Evolutionary conservation across 2,329 filamentous ascomycete genomes (phyloP), one percentile per base, ranked within the genome.

Genomic region (Fusarium praegraminearum): DNA sequence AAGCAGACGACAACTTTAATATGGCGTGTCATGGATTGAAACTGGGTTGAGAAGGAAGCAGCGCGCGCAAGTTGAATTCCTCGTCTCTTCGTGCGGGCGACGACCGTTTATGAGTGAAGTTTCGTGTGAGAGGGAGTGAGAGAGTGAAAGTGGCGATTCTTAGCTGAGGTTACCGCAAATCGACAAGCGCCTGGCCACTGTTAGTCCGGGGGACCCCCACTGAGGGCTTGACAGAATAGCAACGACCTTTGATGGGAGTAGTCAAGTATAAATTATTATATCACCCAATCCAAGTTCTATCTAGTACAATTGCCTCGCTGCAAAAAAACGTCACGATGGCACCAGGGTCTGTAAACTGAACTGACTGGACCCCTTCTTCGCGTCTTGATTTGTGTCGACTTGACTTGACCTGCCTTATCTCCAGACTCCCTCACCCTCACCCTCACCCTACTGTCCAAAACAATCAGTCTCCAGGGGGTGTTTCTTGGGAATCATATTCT

Each of bases 111-210:
- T 33, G 32, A 38, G 35, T 51, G 33, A 40, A 40, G 49, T 38
- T 16, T 54, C 33, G 33, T 54, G 32, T 30, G 28, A 30, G 59
- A 20, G 33, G 33, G 46, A 40, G 40, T 33, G n/a, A n/a, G 36
- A n/a, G 41, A 63, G n/a, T 50, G 24, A 35, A 33, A 20, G 54
- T 65, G 62, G 54, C 56, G 45, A 45, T 28, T 30, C 26, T 43
- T 36, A 30, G 18, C 28, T 43, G 60, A 38, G n/a, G 36, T 20
- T 58, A 55, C 47, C 51, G 40, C 49, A 62, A 67, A 66, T 66
- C 46, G 69, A 67, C 69, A 73, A 67, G 71, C 69, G 70, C 40
- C 71, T 63, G 68, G 41, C 66, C 64, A 59, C 61, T 62, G 49
- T 35, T 62, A 57, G 70, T 59, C 60, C 50, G 65, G 65, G 65